Conservation (phyloP, 148 eudicot genomes). For the Rhododendron ovatum region DNA sequence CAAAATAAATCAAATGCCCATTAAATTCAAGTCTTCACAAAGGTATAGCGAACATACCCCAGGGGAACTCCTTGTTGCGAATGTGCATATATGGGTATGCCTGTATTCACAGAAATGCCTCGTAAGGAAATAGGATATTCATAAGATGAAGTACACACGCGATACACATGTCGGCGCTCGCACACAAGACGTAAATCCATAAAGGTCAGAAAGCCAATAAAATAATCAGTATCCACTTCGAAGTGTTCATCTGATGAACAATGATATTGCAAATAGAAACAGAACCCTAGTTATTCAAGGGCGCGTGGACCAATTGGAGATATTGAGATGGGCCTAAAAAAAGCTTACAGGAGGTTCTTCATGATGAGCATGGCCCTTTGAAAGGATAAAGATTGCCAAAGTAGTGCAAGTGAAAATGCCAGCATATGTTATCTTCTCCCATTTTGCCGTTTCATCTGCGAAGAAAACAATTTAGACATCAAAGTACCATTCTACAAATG, state of each 20-base stretch:
- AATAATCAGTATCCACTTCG: neutral
- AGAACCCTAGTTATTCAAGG: neutral
- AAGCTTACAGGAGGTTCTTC: slow-evolving; percentile 70
- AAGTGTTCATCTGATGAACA: neutral
- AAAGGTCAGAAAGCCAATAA: neutral
- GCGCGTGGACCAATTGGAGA: neutral
- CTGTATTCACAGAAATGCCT: slow-evolving; percentile 34
- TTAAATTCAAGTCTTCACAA: neutral
- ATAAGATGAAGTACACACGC: neutral
- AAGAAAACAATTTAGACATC: neutral
- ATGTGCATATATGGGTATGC: slow-evolving; percentile 76
- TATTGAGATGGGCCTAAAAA: neutral
- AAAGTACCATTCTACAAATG: neutral
- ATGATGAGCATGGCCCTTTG: slow-evolving; percentile 66
- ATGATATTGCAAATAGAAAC: neutral
- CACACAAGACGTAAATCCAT: neutral
- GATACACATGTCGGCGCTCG: neutral
- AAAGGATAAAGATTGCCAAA: slow-evolving; percentile 41
- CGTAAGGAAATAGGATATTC: neutral
- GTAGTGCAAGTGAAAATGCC: slow-evolving; percentile 49
- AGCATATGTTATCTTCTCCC: slow-evolving; percentile 77
- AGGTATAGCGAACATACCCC: slow-evolving; percentile 54
- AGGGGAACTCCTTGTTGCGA: slow-evolving; percentile 97
- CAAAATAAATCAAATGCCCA: neutral
- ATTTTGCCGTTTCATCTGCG: slow-evolving; percentile 75